Percentiles rank a stretch among this genome's conserved stretches.
These are phyloP conservation scores for Ascosphaera aggregata DNA, from an alignment of 2,329 filamentous ascomycete species.

Conservation along the genomic window DNA sequence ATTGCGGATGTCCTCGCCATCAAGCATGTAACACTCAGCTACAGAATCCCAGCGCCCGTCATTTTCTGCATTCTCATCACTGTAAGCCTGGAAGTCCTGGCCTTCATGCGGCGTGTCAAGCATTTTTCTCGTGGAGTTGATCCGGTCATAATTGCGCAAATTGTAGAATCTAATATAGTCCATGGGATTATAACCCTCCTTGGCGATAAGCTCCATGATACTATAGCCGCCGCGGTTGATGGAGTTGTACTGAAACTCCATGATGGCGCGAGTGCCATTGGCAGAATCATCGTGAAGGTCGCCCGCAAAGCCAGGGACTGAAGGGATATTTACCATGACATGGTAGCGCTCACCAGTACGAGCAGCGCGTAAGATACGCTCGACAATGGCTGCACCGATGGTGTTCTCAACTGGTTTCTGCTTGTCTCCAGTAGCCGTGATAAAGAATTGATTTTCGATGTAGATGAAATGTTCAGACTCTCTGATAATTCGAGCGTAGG, in stretches of 20 bases:
- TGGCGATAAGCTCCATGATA: conserved; percentile 57
- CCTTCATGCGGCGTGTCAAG: background rate
- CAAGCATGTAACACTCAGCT: conserved; percentile 65
- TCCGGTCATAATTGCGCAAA: conserved; percentile 70
- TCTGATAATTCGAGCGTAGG: conserved; percentile 63
- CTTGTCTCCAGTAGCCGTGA: conserved; percentile 75
- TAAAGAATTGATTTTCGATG: conserved; percentile 98
- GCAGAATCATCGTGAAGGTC: conserved; percentile 69
- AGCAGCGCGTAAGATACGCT: conserved; percentile 59
- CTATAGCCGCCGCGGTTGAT: conserved; percentile 81
- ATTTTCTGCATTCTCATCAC: background rate
- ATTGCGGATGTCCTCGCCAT: conserved; percentile 36
- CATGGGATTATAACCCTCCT: conserved; percentile 50
- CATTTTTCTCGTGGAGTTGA: conserved; percentile 47
- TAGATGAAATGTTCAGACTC: conserved; percentile 65
- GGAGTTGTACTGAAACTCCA: conserved; percentile 97
- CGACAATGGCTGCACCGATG: conserved; percentile 72
- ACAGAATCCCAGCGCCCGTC: conserved; percentile 29
- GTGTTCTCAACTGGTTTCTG: conserved; percentile 56
- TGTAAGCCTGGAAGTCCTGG: background rate
- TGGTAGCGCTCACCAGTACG: conserved; percentile 74
- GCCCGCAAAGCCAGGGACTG: conserved; percentile 82
- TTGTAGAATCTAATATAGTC: conserved; percentile 90
- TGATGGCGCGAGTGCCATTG: conserved; percentile 72
- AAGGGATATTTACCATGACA: conserved; percentile 74